Evolutionary conservation across 345 rosid genomes (phyloP), one percentile per base, ranked within the genome.

Genomic region (Leavenworthia alabamica): DNA sequence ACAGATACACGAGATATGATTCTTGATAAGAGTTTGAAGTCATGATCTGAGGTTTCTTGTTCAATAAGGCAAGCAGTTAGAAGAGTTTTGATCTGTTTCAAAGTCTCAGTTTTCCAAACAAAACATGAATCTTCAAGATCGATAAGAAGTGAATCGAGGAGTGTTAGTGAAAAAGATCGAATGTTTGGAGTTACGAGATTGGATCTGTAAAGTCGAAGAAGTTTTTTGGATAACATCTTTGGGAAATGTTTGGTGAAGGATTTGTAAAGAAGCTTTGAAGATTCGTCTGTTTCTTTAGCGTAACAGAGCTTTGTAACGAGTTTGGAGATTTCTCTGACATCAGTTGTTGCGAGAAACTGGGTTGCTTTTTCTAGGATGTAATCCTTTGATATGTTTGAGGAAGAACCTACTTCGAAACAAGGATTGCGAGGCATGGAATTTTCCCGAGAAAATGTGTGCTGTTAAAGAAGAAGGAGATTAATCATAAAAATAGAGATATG

Each of bases 241-340:
- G 61, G 73, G 61, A 60, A 68, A 50, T 60, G 39, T 1, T 16
- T 9, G 5, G 9, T 5, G 66, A 60, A 60, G 6, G 7, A n/a
- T 3, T 32, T 0, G 61, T 51, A 60, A 0, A 68, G 61, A n/a
- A 16, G 67, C 10, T 43, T 24, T 3, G 60, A 32, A 3, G 60
- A 59, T 11, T 42, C 27, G 6, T 29, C 51, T 42, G 35, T 5
- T 51, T 60, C 67, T 68, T 68, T 68, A 3, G 2, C 61, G 66
- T 16, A 33, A 13, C 66, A 68, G 47, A 68, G 66, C 1, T 0
- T 60, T 5, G 39, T 42, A 40, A 68, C 46, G 62, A 69, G 67
- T 3, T 7, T 33, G 2, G 56, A 12, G 3, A 60, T n/a, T 8
- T 3, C 35, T 17, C 48, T 36, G 32, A 36, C 0, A 32, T 69